These are phyloP conservation scores for Eucalyptus decipiens DNA, from an alignment of 345 rosid genomes.

Conservation along the genomic window DNA sequence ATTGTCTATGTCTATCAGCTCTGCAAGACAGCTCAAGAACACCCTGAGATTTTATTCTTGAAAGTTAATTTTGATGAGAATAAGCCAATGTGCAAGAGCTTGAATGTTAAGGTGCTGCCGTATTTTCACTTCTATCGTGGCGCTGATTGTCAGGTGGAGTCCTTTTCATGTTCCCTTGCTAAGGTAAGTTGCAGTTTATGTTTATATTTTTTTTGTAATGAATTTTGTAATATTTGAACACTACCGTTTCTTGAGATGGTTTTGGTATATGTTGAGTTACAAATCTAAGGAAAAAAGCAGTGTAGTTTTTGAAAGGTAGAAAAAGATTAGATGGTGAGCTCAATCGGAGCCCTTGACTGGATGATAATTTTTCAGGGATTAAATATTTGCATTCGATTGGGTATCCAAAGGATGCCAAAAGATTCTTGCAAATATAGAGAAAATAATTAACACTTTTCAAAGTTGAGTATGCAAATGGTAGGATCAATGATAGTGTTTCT, in stretches of 20 bases:
- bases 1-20: slow-evolving; percentile 31
- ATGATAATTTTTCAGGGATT: not conserved
- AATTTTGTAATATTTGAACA: not conserved
- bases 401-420: not conserved
- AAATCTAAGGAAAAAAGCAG: not conserved
- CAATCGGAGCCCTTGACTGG: not conserved
- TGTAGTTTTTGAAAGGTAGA: not conserved
- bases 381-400: not conserved
- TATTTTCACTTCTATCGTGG: slow-evolving; percentile 85
- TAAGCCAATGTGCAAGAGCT: slow-evolving; percentile 86
- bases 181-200: slow-evolving; percentile 32
- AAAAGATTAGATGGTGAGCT: not conserved
- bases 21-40: slow-evolving; percentile 69
- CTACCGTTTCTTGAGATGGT: not conserved
- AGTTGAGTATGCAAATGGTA: not conserved
- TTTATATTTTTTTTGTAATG: not conserved
- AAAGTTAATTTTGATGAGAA: slow-evolving; percentile 90
- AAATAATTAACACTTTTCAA: not conserved
- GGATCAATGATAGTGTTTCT: not conserved
- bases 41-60: slow-evolving; percentile 63
- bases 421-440: not conserved
- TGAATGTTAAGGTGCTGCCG: slow-evolving; percentile 88
- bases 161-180: slow-evolving; percentile 86
- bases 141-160: slow-evolving; percentile 66
- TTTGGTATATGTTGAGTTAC: not conserved